A percentile compares a stretch with the other conserved stretches of the same genome.
phyloP scores from a whole-genome alignment of 805 yeast genomes.

The Kuraishia molischiana region DNA sequence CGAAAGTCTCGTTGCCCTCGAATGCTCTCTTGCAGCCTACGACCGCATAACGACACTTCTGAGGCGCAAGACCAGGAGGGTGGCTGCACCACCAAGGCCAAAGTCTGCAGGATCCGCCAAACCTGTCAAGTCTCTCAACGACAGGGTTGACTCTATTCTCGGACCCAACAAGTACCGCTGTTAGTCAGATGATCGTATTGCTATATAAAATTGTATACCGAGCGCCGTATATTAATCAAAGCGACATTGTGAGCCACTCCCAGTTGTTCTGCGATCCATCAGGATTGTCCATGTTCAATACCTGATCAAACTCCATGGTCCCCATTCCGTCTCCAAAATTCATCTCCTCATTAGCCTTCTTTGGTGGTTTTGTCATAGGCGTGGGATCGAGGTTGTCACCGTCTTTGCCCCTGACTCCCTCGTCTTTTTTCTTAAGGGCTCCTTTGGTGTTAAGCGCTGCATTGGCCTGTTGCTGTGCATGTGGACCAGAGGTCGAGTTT shows the following conservation, averaged over 20 bases:
- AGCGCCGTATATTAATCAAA: slow-evolving; percentile 14
- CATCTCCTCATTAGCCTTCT: neutral
- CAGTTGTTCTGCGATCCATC: slow-evolving; percentile 17
- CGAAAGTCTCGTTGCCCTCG: neutral
- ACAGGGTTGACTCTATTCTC: neutral
- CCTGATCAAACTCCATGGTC: slow-evolving; percentile 4
- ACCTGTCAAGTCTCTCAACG: no score
- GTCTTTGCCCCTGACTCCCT: neutral
- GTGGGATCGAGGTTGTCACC: slow-evolving; percentile 6
- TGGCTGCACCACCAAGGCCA: no score
- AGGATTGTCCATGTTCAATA: slow-evolving; percentile 7
- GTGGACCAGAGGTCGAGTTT: neutral
- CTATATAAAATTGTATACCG: neutral
- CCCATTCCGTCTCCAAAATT: neutral
- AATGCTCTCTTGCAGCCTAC: neutral
- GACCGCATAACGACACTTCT: no score
- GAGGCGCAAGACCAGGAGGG: no score
- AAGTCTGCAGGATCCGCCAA: no score
- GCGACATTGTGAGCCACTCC: slow-evolving; percentile 38
- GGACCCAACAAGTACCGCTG: neutral
- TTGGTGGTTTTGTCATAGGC: slow-evolving; percentile 1
- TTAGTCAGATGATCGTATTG: no score
- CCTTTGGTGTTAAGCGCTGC: no score
- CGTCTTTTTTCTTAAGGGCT: no score
- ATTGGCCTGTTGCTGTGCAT: no score